These are phyloP conservation scores for Schwanniomyces vanrijiae DNA, from an alignment of 805 yeast species.

Conservation along the genomic window DNA sequence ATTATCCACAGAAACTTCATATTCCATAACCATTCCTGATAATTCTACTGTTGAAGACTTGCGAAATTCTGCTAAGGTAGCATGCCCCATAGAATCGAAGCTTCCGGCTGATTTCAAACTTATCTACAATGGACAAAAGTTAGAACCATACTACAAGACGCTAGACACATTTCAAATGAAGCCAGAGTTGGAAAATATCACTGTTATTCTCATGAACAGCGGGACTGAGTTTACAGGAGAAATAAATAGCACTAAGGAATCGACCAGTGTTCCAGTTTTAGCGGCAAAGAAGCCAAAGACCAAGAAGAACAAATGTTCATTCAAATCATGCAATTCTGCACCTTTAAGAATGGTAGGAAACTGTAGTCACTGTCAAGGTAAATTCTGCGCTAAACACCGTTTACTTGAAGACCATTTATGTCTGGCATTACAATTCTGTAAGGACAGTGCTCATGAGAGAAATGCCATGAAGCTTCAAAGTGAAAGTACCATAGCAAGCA, in stretches of 20 bases:
- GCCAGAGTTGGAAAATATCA: conserved; percentile 11
- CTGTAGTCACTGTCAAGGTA: conserved; percentile 81
- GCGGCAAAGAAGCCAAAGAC: conserved; percentile 25
- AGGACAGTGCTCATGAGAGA: conserved; percentile 78
- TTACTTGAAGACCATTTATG: conserved; percentile 83
- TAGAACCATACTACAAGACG: conserved; percentile 25
- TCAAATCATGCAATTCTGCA: conserved; percentile 58
- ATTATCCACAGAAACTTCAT: conserved; percentile 44
- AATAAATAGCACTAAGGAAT: conserved; percentile 3
- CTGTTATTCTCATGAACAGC: conserved; percentile 29
- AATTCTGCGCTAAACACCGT: conserved; percentile 84
- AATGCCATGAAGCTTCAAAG: conserved; percentile 80
- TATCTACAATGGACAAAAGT: conserved; percentile 38
- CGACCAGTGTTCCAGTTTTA: conserved; percentile 7
- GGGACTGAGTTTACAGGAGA: conserved; percentile 13
- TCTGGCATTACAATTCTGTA: conserved; percentile 73
- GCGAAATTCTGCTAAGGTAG: conserved; percentile 45
- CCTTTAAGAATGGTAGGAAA: conserved; percentile 75
- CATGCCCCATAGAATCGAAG: conserved; percentile 31
- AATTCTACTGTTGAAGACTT: conserved; percentile 54
- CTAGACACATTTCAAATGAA: conserved; percentile 21
- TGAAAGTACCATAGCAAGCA: conserved; percentile 79
- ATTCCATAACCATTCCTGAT: conserved; percentile 50
- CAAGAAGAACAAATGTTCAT: conserved; percentile 51
- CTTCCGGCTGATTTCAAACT: conserved; percentile 40